These are phyloP conservation scores for Agaricus subrufescens DNA, from an alignment of 768 basidiomycete genomes.

Conservation along the genomic window DNA sequence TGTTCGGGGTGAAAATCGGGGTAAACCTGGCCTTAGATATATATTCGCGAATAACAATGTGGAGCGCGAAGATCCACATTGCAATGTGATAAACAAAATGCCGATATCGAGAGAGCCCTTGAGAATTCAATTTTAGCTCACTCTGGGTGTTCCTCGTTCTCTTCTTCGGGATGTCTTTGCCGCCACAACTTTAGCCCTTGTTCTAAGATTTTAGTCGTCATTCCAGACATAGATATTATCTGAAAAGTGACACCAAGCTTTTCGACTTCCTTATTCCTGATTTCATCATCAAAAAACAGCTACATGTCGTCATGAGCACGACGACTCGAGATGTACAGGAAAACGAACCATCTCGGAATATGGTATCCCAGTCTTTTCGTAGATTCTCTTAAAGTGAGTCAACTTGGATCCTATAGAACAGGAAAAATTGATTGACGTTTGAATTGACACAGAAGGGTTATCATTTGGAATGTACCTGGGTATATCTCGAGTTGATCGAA, in stretches of 20 bases:
- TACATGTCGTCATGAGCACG: slow-evolving; percentile 13
- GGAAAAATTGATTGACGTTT: neutral
- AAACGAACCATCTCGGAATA: slow-evolving; percentile 71
- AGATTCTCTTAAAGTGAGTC: slow-evolving; percentile 71
- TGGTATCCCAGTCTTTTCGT: slow-evolving; percentile 68
- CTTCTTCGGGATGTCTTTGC: slow-evolving; percentile 29
- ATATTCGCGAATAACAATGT: too few relatives aligned
- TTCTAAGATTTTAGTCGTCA: slow-evolving; percentile 59
- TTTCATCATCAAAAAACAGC: slow-evolving; percentile 74
- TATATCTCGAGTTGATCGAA: slow-evolving; percentile 76
- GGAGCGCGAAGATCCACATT: too few relatives aligned
- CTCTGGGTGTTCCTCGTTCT: neutral
- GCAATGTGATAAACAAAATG: too few relatives aligned
- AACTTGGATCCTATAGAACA: slow-evolving; percentile 65
- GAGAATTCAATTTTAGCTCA: neutral
- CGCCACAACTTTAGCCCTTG: slow-evolving; percentile 74
- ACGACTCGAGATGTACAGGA: neutral
- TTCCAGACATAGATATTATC: slow-evolving; percentile 53
- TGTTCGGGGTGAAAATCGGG: too few relatives aligned
- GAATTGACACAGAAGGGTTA: neutral
- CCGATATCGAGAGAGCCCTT: too few relatives aligned
- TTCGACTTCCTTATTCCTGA: slow-evolving; percentile 58
- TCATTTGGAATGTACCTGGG: slow-evolving; percentile 38
- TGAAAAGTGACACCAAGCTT: slow-evolving; percentile 76
- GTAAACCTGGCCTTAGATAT: too few relatives aligned